Evolutionary conservation across 768 basidiomycete genomes (phyloP).

Genomic region (Xerocomellus chrysenteron): DNA sequence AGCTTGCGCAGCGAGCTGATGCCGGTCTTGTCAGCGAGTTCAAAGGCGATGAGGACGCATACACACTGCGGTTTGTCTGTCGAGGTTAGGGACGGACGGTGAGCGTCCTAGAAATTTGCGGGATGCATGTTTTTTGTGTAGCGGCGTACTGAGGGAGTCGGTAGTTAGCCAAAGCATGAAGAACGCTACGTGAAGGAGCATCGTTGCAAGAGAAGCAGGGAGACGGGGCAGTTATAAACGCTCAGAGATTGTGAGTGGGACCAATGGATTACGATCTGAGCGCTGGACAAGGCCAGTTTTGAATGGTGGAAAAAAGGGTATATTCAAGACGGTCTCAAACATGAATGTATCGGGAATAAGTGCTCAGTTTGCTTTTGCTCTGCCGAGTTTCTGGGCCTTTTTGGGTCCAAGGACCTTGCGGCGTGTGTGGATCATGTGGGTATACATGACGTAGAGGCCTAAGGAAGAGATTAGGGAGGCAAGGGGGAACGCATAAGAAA

Average conservation of each 20-base stretch:
- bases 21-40: not conserved
- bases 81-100: not conserved
- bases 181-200: slow-evolving; percentile 9
- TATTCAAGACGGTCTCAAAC: slow-evolving; percentile 21
- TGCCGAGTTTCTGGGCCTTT: slow-evolving; percentile 33
- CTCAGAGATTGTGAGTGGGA: slow-evolving; percentile 7
- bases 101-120: not conserved
- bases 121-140: slow-evolving; percentile 1
- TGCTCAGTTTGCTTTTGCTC: slow-evolving; percentile 21
- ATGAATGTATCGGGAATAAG: not conserved
- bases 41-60: not conserved
- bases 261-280: slow-evolving; percentile 5
- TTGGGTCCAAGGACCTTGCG: slow-evolving; percentile 49
- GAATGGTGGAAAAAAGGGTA: not conserved
- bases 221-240: not conserved
- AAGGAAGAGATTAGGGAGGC: not conserved
- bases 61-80: slow-evolving; percentile 12
- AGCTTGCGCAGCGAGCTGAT: slow-evolving; percentile 16
- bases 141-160: slow-evolving; percentile 11
- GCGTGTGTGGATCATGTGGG: slow-evolving; percentile 59
- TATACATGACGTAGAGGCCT: slow-evolving; percentile 57
- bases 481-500: not conserved
- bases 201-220: not conserved
- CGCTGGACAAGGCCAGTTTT: not conserved
- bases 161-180: slow-evolving; percentile 5